Base-by-base conservation (phyloP, 495 filamentous ascomycete genomes). In the Daldinia caldariorum region DNA sequence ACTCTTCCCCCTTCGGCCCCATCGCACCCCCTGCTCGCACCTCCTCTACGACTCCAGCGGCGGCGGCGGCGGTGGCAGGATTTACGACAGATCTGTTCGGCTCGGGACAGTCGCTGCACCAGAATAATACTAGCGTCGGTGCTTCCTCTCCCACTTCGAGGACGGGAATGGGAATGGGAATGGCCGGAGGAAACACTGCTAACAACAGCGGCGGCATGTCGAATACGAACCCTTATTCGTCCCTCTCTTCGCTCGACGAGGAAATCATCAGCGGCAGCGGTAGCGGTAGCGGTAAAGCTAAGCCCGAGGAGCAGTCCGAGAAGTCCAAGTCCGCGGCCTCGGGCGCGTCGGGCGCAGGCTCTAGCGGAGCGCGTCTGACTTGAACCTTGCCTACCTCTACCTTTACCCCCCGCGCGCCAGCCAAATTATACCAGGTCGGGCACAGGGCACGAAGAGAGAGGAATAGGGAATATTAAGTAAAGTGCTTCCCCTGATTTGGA, bases 1-100 rank as follows among this genome's bases (percentile, higher is more conserved):
- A 67, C 41, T 68, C 67, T 6, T 74, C 71, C 6, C 71, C 67
- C 14, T 74, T 74, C 51, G 71, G 71, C 0, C 71, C 71, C 49
- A 74, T 74, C 35, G 71, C 57, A 9, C 71, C 71, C 12, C 71
- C 71, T 2, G 29, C 34, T 35, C 66, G 70, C 13, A 20, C 47
- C 20, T 43, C 55, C 4, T 41, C 54, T 8, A 31, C 58, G 6
- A 64, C 47, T 10, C 58, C 63, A 3, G 34, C 35, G 6, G 12
- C 31, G 4, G 34, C 35, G 3, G 12, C 31, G 6, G 34, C 35
- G 6, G 12, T 18, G 4, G 34, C 35, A 3, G 12, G 18, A 12
- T 13, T 22, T 12, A n/a, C 9, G n/a, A 39, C 51, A 5, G 35
- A 51, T 13, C 12, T 37, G 0, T 3, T 6, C 13, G 10, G 0